Base-by-base conservation (phyloP, 2,329 filamentous ascomycete genomes). In the Venturia effusa region DNA sequence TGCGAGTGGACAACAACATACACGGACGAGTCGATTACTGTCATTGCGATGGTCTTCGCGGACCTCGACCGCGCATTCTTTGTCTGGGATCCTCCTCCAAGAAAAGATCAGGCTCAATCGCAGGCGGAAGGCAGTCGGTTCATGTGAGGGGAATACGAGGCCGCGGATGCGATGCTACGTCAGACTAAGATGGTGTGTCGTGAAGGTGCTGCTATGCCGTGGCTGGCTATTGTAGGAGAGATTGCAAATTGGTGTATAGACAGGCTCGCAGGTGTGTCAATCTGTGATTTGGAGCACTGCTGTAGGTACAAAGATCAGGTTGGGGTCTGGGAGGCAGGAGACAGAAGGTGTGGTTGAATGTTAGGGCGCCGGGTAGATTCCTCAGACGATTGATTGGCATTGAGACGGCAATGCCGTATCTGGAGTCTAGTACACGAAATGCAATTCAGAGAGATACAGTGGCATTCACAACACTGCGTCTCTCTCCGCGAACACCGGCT, bases 21-120 rank as follows among this genome's bases (percentile, higher is more conserved):
- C 61, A 62, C n/a, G 41, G 45, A 62, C 41, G 43, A 19, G 13
- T 62, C 61, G 41, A 62, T 19, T 32, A 57, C 61, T 27, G 61
- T 62, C 61, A 62, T 62, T 48, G 24, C 34, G 43, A 39, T 37
- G 43, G n/a, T 27, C 22, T 24, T n/a, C 40, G 59, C 59, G 59
- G 59, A 41, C 24, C 43, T 24, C 24, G n/a, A 60, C 59, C 59
- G 59, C 59, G 24, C 59, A 60, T 60, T 19, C 59, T 60, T 60
- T 43, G 51, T 8, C 5, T 57, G 17, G n/a, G 22, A n/a, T 11
- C n/a, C 51, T 57, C 51, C 34, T n/a, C 5, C 7, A 32, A 11
- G 30, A 34, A 57, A 57, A 34, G 51, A 57, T 17, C 45, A 57
- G 27, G 30, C 51, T 34, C 51, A 57, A 22, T n/a, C 15, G 30